Percentiles rank a stretch among this genome's conserved stretches.
phyloP scores from a whole-genome alignment of 164 flowering plant genomes.

The Vitis amurensis region DNA sequence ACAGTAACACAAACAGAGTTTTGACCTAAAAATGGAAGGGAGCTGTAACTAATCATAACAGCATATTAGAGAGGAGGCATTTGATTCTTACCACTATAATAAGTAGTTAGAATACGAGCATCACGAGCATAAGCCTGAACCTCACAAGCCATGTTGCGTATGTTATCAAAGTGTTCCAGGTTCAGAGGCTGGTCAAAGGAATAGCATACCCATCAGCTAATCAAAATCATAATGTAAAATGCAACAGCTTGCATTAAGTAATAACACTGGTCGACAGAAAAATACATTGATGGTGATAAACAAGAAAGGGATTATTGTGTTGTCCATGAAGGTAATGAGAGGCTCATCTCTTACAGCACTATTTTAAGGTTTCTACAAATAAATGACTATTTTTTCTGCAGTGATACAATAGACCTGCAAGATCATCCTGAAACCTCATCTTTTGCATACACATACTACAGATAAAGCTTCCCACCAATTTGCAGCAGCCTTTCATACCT shows the following conservation, averaged over 20 bases:
- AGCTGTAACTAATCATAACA: too few species aligned
- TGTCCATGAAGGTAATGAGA: too few species aligned
- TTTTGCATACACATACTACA: too few species aligned
- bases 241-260: not conserved
- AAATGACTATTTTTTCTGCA: too few species aligned
- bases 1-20: too few species aligned
- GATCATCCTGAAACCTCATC: too few species aligned
- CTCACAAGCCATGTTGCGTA: conserved; percentile 76
- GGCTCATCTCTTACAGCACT: too few species aligned
- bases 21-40: not conserved
- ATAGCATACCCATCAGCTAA: conserved; percentile 8
- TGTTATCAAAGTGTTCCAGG: conserved; percentile 68
- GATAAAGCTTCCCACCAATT: not conserved
- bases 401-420: not conserved
- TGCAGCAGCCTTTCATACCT: conserved; percentile 46
- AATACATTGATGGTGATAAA: too few species aligned
- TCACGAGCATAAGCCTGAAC: conserved; percentile 85
- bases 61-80: not conserved
- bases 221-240: not conserved
- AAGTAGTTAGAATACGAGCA: conserved; percentile 95
- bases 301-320: too few species aligned
- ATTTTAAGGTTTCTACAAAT: too few species aligned
- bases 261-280: too few species aligned
- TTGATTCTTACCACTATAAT: conserved; percentile 69
- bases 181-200: conserved; percentile 76